Conservation (phyloP, 306 rosid species). For the Glycine latifolia region DNA sequence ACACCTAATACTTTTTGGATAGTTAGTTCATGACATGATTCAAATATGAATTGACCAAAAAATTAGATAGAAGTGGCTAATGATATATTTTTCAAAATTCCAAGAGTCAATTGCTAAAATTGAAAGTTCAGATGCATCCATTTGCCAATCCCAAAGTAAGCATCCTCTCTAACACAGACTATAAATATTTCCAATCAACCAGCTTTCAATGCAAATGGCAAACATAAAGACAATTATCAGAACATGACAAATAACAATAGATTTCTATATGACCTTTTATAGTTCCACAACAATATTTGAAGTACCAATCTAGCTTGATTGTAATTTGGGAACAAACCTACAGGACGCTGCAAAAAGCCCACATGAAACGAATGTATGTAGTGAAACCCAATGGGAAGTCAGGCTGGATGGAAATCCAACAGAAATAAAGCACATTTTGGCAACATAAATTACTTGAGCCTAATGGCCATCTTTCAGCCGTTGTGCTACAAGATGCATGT, state of each 20-base stretch:
- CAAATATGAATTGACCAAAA: neutral
- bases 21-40: neutral
- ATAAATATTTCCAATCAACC: constrained; percentile 11
- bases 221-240: neutral
- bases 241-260: constrained; percentile 3
- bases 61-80: neutral
- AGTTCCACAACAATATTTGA: constrained; percentile 13
- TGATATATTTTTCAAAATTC: neutral
- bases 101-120: neutral
- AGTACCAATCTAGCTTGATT: constrained; percentile 1
- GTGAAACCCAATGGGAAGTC: constrained; percentile 1
- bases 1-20: neutral
- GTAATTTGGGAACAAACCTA: constrained; percentile 18
- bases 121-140: neutral
- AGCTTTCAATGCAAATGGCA: neutral
- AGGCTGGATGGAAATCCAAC: neutral
- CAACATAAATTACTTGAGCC: constrained; percentile 16
- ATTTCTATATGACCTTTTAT: neutral
- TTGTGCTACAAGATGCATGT: constrained; percentile 18
- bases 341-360: constrained; percentile 1
- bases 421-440: constrained; percentile 23
- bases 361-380: neutral
- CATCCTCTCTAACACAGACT: neutral
- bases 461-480: neutral
- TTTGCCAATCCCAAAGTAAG: neutral